Evolutionary conservation across 352 stramenopile genomes (phyloP).

Genomic region (Globisporangium polare): DNA sequence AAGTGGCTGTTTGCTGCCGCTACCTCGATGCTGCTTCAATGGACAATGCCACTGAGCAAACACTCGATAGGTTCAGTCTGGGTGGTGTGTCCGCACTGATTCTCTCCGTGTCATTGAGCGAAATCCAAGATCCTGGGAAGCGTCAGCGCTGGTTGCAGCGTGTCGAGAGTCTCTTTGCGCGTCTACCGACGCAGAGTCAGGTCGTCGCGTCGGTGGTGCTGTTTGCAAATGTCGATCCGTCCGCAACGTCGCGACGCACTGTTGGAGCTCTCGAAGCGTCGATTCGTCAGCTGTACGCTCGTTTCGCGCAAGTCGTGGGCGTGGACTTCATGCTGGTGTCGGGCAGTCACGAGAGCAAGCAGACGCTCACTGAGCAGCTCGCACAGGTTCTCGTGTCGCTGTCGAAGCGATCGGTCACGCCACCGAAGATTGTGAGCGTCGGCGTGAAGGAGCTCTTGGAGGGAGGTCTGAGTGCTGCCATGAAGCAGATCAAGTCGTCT

Average conservation of each 20-base stretch:
- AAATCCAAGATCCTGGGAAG: slow-evolving; percentile 27
- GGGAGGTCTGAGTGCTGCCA: slow-evolving; percentile 21
- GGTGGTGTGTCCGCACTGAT: slow-evolving; percentile 46
- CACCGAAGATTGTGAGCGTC: slow-evolving; percentile 20
- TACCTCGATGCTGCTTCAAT: slow-evolving; percentile 46
- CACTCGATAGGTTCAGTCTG: slow-evolving; percentile 23
- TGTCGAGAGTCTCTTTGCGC: slow-evolving; percentile 28
- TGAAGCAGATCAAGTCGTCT: slow-evolving; percentile 29
- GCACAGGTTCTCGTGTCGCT: slow-evolving; percentile 22
- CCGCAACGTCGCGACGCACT: slow-evolving; percentile 10
- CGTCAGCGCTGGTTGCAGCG: slow-evolving; percentile 39
- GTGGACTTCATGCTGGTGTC: slow-evolving; percentile 16
- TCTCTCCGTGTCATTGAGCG: slow-evolving; percentile 49
- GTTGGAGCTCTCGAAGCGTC: slow-evolving; percentile 24
- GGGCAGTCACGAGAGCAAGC: neutral
- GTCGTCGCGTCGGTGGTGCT: slow-evolving; percentile 40
- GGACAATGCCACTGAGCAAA: slow-evolving; percentile 1
- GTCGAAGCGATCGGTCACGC: neutral
- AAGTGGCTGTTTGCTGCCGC: slow-evolving; percentile 46
- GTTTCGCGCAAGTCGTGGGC: slow-evolving; percentile 19
- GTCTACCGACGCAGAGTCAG: slow-evolving; percentile 26
- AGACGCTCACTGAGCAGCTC: slow-evolving; percentile 20
- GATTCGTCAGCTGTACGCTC: slow-evolving; percentile 24
- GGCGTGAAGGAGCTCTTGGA: slow-evolving; percentile 45
- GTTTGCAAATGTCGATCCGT: slow-evolving; percentile 30